These are phyloP conservation scores for Aureobasidium zeae DNA, from an alignment of 2,329 filamentous ascomycete genomes.

Conservation along the genomic window DNA sequence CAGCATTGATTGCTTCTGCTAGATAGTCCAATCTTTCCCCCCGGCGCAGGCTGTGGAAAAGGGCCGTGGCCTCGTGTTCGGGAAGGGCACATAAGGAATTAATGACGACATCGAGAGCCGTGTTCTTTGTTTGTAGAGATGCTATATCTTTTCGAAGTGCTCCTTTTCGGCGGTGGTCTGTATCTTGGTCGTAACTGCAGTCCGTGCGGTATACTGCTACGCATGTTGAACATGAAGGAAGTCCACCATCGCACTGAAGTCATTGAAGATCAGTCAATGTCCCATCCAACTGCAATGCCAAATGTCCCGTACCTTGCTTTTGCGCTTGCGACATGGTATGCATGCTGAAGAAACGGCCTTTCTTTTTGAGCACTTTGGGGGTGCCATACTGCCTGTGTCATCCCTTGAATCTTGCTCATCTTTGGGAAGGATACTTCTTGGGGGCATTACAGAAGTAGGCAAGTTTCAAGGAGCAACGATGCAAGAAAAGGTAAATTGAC, in stretches of 20 bases:
- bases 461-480: not conserved
- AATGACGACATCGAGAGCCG: constrained; percentile 34
- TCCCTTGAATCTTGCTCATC: constrained; percentile 16
- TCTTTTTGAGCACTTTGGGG: constrained; percentile 25
- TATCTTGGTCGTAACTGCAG: constrained; percentile 42
- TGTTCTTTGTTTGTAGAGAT: constrained; percentile 29
- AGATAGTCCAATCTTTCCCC: constrained; percentile 18
- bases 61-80: constrained; percentile 35
- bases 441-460: constrained; percentile 9
- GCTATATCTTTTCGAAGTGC: constrained; percentile 34
- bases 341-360: constrained; percentile 36
- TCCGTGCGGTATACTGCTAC: constrained; percentile 42
- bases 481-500: constrained; percentile 5
- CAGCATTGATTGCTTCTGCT: constrained; percentile 11
- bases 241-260: constrained; percentile 40
- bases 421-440: constrained; percentile 16
- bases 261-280: not conserved
- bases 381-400: constrained; percentile 5
- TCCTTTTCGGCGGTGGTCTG: constrained; percentile 38
- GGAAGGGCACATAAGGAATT: constrained; percentile 36
- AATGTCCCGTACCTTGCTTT: constrained; percentile 36
- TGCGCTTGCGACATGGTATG: constrained; percentile 42
- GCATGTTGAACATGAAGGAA: constrained; percentile 43
- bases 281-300: not conserved
- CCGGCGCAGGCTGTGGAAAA: constrained; percentile 36